Evolutionary conservation across 208 protist genomes (phyloP).

Genomic region (Trichomonas tenax): DNA sequence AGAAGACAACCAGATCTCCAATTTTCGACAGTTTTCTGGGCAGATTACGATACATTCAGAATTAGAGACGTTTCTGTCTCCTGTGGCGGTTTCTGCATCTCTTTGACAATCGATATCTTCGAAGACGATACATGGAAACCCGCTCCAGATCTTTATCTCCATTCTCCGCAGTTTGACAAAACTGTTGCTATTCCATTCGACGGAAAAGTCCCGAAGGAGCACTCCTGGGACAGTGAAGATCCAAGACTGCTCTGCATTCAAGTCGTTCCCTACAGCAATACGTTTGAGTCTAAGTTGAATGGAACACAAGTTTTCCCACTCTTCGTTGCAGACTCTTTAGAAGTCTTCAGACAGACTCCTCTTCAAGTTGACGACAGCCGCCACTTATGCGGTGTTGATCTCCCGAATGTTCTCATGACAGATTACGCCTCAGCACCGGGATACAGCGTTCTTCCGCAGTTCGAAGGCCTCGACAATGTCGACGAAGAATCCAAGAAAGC

Average conservation of each 20-base stretch:
- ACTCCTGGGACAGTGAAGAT: background rate
- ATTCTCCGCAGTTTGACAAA: slow-evolving; percentile 17
- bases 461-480: background rate
- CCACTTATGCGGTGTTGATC: background rate
- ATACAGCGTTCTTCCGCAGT: background rate
- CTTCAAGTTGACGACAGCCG: background rate
- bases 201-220: background rate
- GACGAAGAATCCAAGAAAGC: slow-evolving; percentile 8
- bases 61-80: background rate
- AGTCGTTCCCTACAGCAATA: background rate
- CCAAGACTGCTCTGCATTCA: background rate
- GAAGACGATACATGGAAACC: background rate
- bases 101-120: background rate
- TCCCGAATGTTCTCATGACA: background rate
- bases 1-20: background rate
- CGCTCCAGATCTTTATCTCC: background rate
- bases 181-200: background rate
- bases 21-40: background rate
- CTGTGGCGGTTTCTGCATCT: background rate
- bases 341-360: background rate
- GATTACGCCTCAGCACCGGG: background rate
- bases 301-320: background rate
- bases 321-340: background rate
- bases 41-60: background rate
- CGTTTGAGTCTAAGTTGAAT: background rate